A percentile compares a stretch with the other conserved stretches of the same genome.
phyloP scores from a whole-genome alignment of 257 asterid genomes.

The Forsythia viridissima region DNA sequence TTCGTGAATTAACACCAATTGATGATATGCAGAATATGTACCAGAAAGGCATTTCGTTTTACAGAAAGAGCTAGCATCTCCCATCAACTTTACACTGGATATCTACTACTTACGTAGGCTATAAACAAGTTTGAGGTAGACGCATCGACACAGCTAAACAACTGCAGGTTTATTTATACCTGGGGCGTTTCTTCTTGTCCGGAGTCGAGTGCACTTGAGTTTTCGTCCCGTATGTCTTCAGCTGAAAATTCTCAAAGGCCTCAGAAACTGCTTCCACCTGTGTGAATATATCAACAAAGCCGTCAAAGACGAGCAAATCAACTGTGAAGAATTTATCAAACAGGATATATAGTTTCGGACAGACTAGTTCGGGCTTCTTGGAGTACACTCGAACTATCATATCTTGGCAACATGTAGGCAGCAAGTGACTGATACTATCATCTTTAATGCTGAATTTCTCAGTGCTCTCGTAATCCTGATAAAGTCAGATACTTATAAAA shows the following conservation, averaged over 20 bases:
- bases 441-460: constrained; percentile 49
- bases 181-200: constrained; percentile 52
- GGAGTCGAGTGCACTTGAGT: constrained; percentile 87
- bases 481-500: constrained; percentile 1
- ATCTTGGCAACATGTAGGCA: constrained; percentile 81
- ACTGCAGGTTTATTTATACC: neutral
- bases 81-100: neutral
- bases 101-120: constrained; percentile 11
- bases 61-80: no score
- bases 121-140: constrained; percentile 13
- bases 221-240: constrained; percentile 66
- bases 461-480: constrained; percentile 63
- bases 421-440: constrained; percentile 70
- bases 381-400: constrained; percentile 84
- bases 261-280: constrained; percentile 78
- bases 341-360: constrained; percentile 15
- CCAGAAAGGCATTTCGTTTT: no score
- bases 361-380: constrained; percentile 70
- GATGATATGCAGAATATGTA: no score
- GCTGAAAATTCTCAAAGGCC: constrained; percentile 80
- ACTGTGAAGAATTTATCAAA: neutral
- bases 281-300: neutral
- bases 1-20: no score
- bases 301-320: neutral
- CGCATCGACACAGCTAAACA: constrained; percentile 18